Percentiles rank a stretch among this genome's conserved stretches.
Conservation (phyloP, 495 filamentous ascomycete species). For the Neurospora pannonica region DNA sequence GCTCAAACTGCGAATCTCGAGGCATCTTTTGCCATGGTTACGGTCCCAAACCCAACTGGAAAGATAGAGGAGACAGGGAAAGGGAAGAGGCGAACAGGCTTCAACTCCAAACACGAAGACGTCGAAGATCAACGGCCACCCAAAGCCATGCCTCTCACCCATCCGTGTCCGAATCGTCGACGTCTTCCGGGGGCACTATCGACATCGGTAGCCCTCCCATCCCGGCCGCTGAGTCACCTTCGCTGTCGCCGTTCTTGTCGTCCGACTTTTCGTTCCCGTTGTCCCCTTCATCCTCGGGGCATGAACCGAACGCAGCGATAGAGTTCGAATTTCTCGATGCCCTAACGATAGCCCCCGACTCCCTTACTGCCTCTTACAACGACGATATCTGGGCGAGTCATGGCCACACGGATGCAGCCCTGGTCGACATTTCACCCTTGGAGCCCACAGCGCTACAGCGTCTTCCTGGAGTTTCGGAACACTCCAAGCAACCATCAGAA, state of each 20-base stretch:
- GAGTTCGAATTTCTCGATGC: neutral
- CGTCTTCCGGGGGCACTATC: neutral
- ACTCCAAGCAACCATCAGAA: neutral
- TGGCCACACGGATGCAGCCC: neutral
- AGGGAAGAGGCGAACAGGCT: slow-evolving; percentile 7
- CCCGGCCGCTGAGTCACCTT: neutral
- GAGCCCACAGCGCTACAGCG: neutral
- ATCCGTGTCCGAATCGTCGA: neutral
- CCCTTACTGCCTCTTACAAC: neutral
- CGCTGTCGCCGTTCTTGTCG: neutral
- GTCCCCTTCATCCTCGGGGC: neutral
- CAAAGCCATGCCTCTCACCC: neutral
- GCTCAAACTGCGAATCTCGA: slow-evolving; percentile 21
- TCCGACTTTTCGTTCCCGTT: neutral
- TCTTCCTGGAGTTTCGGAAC: neutral
- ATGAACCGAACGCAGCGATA: neutral
- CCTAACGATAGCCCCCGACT: neutral
- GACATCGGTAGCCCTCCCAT: neutral
- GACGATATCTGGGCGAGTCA: neutral
- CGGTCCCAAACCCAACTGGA: slow-evolving; percentile 25
- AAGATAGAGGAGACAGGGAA: slow-evolving; percentile 24
- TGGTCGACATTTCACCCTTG: neutral
- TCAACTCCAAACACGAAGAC: slow-evolving; percentile 2
- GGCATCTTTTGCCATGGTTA: slow-evolving; percentile 26
- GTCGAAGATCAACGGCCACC: neutral